Conservation (phyloP, 371 early-diverging fungal species). For the Mucor irregularis region DNA sequence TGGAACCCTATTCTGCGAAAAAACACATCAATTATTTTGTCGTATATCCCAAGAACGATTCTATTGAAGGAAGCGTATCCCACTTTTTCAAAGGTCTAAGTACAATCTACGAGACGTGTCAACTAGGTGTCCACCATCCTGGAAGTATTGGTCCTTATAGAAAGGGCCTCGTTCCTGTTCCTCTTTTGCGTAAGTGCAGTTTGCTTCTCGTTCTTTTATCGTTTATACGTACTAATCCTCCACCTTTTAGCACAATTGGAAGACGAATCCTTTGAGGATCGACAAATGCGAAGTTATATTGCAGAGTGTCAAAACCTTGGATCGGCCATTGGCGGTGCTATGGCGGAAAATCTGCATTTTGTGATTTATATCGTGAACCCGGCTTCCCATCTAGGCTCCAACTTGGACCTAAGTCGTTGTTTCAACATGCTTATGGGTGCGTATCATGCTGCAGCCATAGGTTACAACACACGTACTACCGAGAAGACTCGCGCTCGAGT, state of each 20-base stretch:
- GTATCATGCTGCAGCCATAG: not conserved
- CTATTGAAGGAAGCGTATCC: conserved; percentile 38
- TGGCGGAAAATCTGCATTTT: conserved; percentile 39
- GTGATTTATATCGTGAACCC: conserved; percentile 66
- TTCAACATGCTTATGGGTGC: conserved; percentile 49
- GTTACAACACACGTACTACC: not conserved
- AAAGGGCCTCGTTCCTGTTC: conserved; percentile 53
- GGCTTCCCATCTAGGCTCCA: conserved; percentile 45
- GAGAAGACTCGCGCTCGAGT: conserved; percentile 36
- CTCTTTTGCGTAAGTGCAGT: conserved; percentile 43
- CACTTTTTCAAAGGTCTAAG: conserved; percentile 59
- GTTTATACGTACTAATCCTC: not conserved
- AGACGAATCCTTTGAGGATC: conserved; percentile 38
- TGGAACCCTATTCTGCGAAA: conserved; percentile 58
- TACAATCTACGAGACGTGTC: conserved; percentile 54
- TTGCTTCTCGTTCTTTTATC: not conserved
- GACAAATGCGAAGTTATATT: conserved; percentile 51
- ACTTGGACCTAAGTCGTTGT: conserved; percentile 57
- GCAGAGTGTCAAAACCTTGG: conserved; percentile 55
- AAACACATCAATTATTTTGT: conserved; percentile 61
- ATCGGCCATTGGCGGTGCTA: conserved; percentile 32
- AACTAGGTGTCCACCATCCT: conserved; percentile 56
- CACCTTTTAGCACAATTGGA: conserved; percentile 25
- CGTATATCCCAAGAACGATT: conserved; percentile 52
- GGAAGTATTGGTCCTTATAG: conserved; percentile 43